These are phyloP conservation scores for Atkinsonella hypoxylon DNA, from an alignment of 2,329 filamentous ascomycete genomes.

Conservation along the genomic window DNA sequence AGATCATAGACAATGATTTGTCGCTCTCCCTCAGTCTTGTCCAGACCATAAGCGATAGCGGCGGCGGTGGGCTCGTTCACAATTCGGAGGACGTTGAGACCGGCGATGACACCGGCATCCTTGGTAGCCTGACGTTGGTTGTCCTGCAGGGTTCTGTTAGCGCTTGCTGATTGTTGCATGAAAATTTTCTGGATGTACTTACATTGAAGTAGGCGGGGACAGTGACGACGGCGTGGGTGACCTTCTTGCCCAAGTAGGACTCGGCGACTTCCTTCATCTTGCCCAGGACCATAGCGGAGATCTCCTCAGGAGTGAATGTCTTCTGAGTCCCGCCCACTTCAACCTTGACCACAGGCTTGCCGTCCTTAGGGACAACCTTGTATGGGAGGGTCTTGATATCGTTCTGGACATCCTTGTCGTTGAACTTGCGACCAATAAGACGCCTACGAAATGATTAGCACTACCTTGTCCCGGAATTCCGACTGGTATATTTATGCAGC, in stretches of 20 bases:
- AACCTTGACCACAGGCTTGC: slow-evolving; percentile 77
- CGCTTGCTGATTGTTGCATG: not conserved
- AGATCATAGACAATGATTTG: slow-evolving; percentile 92
- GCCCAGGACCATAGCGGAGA: slow-evolving; percentile 69
- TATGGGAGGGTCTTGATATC: slow-evolving; percentile 99
- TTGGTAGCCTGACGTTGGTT: slow-evolving; percentile 95
- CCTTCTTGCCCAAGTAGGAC: slow-evolving; percentile 68
- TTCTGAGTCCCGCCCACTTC: slow-evolving; percentile 52
- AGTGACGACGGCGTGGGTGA: slow-evolving; percentile 81
- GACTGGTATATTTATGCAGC: slow-evolving; percentile 6
- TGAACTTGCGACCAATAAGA: slow-evolving; percentile 73
- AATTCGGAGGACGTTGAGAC: slow-evolving; percentile 88
- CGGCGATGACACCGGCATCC: slow-evolving; percentile 84
- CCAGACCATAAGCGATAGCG: slow-evolving; percentile 86
- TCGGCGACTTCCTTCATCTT: slow-evolving; percentile 82
- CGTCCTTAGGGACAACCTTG: slow-evolving; percentile 80
- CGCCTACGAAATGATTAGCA: slow-evolving; percentile 39
- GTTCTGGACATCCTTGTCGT: slow-evolving; percentile 75
- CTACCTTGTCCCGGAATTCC: slow-evolving; percentile 5
- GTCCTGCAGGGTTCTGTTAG: slow-evolving; percentile 34
- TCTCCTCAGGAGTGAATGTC: slow-evolving; percentile 68
- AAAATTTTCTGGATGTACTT: slow-evolving; percentile 10
- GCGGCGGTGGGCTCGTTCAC: slow-evolving; percentile 95
- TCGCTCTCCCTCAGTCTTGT: slow-evolving; percentile 72
- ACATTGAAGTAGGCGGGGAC: slow-evolving; percentile 94